Base-by-base conservation (phyloP, 2,329 filamentous ascomycete genomes). In the Colletotrichum musicola region DNA sequence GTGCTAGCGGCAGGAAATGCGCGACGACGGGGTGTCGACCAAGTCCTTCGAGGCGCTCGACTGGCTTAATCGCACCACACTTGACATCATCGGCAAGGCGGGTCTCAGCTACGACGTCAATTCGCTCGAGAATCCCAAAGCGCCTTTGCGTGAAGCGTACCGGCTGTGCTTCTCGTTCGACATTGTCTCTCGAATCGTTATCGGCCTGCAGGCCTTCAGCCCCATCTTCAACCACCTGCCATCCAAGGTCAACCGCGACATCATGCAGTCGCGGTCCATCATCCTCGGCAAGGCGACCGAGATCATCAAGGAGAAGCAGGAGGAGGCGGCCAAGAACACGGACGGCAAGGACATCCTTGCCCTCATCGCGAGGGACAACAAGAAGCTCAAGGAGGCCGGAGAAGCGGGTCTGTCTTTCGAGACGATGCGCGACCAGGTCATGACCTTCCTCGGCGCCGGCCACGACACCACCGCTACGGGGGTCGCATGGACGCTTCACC, bases 401-500 rank as follows among this genome's bases (percentile, higher is more conserved):
- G 78, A 81, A 59, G 50, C 68, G 2, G 78, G 78, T 6, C 74
- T 81, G n/a, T 77, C 76, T 0, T 78, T 79, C 46, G 78, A 80
- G 20, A 53, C 59, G 16, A 50, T 71, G 49, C 57, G 77, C 40
- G 78, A 81, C 60, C 79, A 81, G 56, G 75, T 80, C 53, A 80
- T 81, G 76, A 81, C 79, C 3, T 81, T 81, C 73, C 72, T 81
- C n/a, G 77, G 78, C 35, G 81, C 79, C 20, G 81, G 81, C 4
- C 81, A 83, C 71, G 81, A 83, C 38, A 84, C 81, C 4, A 83
- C 82, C 1, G 80, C 81, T 6, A 82, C 81, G 0, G 79, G 78
- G 14, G 75, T 84, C 3, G 78, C 79, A 6, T 83, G 81, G 80
- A 81, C 79, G 0, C 72, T 83, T 1, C 78, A 84, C 60, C 72